Evolutionary conservation across 371 early-diverging fungal species (phyloP).

Genomic region (Rhizopus stolonifer): DNA sequence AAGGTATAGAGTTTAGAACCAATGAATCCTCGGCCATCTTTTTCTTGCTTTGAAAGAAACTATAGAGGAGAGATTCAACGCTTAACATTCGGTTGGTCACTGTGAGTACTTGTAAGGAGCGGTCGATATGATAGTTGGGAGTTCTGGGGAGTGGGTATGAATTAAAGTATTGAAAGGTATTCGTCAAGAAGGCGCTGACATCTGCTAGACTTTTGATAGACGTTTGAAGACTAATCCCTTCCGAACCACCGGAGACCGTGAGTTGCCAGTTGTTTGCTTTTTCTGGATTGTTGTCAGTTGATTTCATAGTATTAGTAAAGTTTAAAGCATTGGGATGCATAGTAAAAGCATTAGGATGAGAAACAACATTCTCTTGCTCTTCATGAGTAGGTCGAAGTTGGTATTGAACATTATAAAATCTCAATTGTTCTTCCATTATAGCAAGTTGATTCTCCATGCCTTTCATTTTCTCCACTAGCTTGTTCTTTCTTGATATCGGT

Average conservation of each 20-base stretch:
- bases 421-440: conserved; percentile 29
- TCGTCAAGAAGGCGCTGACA: conserved; percentile 23
- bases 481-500: conserved; percentile 33
- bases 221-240: conserved; percentile 32
- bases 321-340: neutral
- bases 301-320: neutral
- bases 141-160: conserved; percentile 17
- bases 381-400: conserved; percentile 1
- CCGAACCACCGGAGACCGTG: conserved; percentile 11
- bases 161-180: conserved; percentile 26
- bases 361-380: neutral
- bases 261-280: conserved; percentile 26
- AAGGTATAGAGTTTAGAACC: neutral
- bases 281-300: neutral
- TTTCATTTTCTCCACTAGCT: conserved; percentile 34
- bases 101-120: conserved; percentile 9
- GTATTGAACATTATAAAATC: conserved; percentile 17
- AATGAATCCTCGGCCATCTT: neutral
- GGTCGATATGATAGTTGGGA: conserved; percentile 28
- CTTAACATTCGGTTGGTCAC: conserved; percentile 34
- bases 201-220: conserved; percentile 33
- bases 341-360: neutral
- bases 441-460: conserved; percentile 32
- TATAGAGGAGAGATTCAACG: conserved; percentile 30
- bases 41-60: conserved; percentile 23